A percentile compares a stretch with the other conserved stretches of the same genome.
These are phyloP conservation scores for Beta corolliflora DNA, from an alignment of 179 eudicot genomes.

Conservation along the genomic window DNA sequence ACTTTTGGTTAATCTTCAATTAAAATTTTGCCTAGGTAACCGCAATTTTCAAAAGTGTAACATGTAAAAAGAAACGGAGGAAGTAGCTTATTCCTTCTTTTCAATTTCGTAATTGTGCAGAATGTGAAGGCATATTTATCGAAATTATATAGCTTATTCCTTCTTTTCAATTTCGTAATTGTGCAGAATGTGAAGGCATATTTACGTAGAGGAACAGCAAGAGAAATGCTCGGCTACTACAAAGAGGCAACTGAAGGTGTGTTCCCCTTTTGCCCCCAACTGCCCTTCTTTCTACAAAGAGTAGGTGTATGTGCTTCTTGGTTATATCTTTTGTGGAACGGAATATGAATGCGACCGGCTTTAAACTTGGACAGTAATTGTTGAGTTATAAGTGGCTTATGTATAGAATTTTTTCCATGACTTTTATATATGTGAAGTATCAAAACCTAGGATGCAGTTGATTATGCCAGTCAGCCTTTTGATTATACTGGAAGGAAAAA, in stretches of 20 bases:
- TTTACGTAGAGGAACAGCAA: slow-evolving; percentile 91
- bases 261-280: slow-evolving; percentile 1
- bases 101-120: slow-evolving; percentile 39
- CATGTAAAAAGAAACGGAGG: too few species aligned
- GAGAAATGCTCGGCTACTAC: slow-evolving; percentile 87
- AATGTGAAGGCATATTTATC: slow-evolving; percentile 78
- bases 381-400: neutral
- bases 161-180: neutral
- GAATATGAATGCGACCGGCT: neutral
- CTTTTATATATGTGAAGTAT: neutral
- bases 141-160: neutral
- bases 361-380: neutral
- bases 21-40: too few species aligned
- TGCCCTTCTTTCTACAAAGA: neutral
- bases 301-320: neutral
- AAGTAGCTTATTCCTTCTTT: neutral
- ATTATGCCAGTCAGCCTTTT: neutral
- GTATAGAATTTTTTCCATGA: neutral
- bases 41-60: too few species aligned
- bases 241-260: slow-evolving; percentile 86
- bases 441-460: neutral
- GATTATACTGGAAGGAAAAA: neutral
- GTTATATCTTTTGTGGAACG: neutral
- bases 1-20: too few species aligned
- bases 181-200: slow-evolving; percentile 89